These are phyloP conservation scores for Hyphopichia homilentoma DNA, from an alignment of 805 yeast species.

Conservation along the genomic window DNA sequence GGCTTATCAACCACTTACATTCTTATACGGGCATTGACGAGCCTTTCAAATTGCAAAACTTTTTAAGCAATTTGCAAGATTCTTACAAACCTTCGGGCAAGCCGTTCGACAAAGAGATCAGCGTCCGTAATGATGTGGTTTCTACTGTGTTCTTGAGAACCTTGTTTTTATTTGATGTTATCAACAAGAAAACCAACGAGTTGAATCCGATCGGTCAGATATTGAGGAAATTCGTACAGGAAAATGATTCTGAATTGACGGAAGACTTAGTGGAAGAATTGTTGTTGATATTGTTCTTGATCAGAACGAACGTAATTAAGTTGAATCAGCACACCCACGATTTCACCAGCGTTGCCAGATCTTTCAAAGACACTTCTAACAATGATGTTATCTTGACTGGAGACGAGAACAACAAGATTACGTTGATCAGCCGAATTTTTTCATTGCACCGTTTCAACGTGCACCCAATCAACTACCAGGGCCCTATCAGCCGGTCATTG, in stretches of 20 bases:
- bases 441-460: slow-evolving; percentile 33
- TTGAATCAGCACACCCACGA: slow-evolving; percentile 34
- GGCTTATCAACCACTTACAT: slow-evolving; percentile 25
- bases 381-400: slow-evolving; percentile 24
- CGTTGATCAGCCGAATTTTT: slow-evolving; percentile 34
- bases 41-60: slow-evolving; percentile 21
- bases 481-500: slow-evolving; percentile 67
- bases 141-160: slow-evolving; percentile 55
- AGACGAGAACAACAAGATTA: slow-evolving; percentile 33
- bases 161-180: slow-evolving; percentile 48
- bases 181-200: slow-evolving; percentile 37
- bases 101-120: slow-evolving; percentile 15
- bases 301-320: slow-evolving; percentile 34
- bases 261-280: slow-evolving; percentile 35
- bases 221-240: slow-evolving; percentile 31
- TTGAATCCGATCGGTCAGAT: slow-evolving; percentile 52
- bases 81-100: slow-evolving; percentile 11
- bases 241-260: slow-evolving; percentile 10
- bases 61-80: slow-evolving; percentile 14
- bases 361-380: slow-evolving; percentile 21
- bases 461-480: slow-evolving; percentile 52
- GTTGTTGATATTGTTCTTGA: slow-evolving; percentile 45
- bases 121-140: slow-evolving; percentile 42
- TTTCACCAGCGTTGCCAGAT: slow-evolving; percentile 28
- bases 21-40: slow-evolving; percentile 10